Percentiles rank a stretch among this genome's conserved stretches.
These are phyloP conservation scores for Actinomucor elegans DNA, from an alignment of 371 early-diverging fungal species.

Conservation along the genomic window DNA sequence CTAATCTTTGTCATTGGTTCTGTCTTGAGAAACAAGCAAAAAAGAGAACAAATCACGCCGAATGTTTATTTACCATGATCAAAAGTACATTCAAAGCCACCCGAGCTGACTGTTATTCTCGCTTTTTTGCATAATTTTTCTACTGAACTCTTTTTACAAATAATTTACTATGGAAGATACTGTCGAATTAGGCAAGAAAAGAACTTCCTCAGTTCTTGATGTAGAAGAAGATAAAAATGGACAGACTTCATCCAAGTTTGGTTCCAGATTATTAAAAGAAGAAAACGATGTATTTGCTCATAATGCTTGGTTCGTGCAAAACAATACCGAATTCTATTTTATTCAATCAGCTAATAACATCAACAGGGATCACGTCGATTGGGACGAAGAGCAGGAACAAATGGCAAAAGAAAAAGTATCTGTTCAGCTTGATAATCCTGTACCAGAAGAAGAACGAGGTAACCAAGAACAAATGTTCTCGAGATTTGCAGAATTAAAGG, in stretches of 20 bases:
- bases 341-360: too few species aligned
- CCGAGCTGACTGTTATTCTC: too few species aligned
- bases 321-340: too few species aligned
- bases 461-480: neutral
- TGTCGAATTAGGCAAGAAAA: constrained; percentile 27
- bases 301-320: constrained; percentile 91
- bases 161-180: constrained; percentile 5
- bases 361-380: constrained; percentile 79
- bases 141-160: too few species aligned
- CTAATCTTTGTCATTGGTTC: too few species aligned
- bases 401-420: constrained; percentile 45
- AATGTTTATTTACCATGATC: too few species aligned
- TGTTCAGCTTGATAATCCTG: constrained; percentile 38
- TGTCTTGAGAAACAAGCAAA: too few species aligned
- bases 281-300: constrained; percentile 69
- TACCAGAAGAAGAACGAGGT: constrained; percentile 51
- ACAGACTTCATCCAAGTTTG: constrained; percentile 50
- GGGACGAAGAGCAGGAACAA: constrained; percentile 73
- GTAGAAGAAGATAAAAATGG: constrained; percentile 9
- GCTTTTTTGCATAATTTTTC: too few species aligned
- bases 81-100: too few species aligned
- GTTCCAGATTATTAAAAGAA: constrained; percentile 59
- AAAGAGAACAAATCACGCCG: too few species aligned
- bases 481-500: neutral
- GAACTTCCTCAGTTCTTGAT: constrained; percentile 40